A percentile compares a stretch with the other conserved stretches of the same genome.
Conservation (phyloP, 805 yeast genomes). For the Candida tibetensis region DNA sequence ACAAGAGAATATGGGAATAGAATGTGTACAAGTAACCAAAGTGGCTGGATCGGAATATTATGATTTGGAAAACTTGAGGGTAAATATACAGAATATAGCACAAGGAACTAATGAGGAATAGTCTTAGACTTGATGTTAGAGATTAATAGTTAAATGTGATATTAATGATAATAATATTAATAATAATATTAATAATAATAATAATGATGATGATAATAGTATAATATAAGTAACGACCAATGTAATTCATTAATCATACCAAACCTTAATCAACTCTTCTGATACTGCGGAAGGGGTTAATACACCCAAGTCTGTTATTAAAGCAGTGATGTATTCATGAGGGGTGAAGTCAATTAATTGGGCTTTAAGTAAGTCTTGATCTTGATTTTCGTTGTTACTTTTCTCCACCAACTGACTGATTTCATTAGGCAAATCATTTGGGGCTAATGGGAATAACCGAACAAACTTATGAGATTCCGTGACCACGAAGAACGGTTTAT, state of each 20-base stretch:
- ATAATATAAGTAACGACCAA: too few relatives aligned
- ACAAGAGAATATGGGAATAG: constrained; percentile 40
- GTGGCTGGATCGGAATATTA: constrained; percentile 28
- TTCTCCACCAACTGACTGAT: constrained; percentile 23
- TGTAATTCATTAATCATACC: constrained; percentile 97
- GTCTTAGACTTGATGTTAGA: too few relatives aligned
- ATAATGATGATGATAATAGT: too few relatives aligned
- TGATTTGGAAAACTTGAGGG: constrained; percentile 39
- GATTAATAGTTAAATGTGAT: too few relatives aligned
- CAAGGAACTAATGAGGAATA: too few relatives aligned
- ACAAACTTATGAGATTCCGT: constrained; percentile 96
- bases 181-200: too few relatives aligned
- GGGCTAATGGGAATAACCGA: constrained; percentile 90
- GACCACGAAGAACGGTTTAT: constrained; percentile 91
- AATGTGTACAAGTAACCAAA: constrained; percentile 42
- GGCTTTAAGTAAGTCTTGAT: constrained; percentile 22
- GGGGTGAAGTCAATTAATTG: constrained; percentile 85
- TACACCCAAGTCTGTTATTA: constrained; percentile 94
- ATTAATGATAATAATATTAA: too few relatives aligned
- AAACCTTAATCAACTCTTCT: constrained; percentile 96
- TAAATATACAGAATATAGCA: background rate
- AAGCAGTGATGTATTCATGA: constrained; percentile 90
- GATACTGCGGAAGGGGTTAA: constrained; percentile 96
- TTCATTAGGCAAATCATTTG: constrained; percentile 76
- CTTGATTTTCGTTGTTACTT: constrained; percentile 19